phyloP scores from a whole-genome alignment of 768 basidiomycete genomes.

The Ramaria sp. region DNA sequence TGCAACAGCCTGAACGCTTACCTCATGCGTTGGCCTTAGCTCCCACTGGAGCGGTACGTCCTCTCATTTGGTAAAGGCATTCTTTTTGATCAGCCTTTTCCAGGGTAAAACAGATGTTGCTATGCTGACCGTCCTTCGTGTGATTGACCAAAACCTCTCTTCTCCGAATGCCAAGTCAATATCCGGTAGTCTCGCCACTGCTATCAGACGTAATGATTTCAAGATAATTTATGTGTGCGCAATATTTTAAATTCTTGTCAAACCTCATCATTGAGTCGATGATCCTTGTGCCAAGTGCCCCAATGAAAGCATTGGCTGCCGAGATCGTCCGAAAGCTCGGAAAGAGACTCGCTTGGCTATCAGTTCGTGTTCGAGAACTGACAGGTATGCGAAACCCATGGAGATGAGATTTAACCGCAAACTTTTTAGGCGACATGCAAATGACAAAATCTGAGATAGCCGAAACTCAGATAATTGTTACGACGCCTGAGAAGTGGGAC shows the following conservation, averaged over 20 bases:
- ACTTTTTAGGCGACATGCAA: slow-evolving; percentile 76
- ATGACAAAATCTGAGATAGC: slow-evolving; percentile 88
- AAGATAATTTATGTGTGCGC: slow-evolving; percentile 92
- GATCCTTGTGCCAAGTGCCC: slow-evolving; percentile 47
- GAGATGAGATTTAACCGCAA: neutral
- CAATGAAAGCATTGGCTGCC: slow-evolving; percentile 96
- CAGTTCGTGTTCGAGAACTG: slow-evolving; percentile 77
- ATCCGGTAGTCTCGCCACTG: slow-evolving; percentile 27
- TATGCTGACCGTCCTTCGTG: slow-evolving; percentile 85
- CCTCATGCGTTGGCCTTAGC: slow-evolving; percentile 34
- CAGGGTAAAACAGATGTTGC: slow-evolving; percentile 99
- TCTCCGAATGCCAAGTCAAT: slow-evolving; percentile 17
- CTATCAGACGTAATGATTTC: slow-evolving; percentile 64
- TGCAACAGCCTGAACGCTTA: neutral
- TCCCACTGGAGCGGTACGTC: slow-evolving; percentile 90
- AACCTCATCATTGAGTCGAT: neutral
- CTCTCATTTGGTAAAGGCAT: neutral
- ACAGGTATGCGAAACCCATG: slow-evolving; percentile 45
- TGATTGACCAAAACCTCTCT: slow-evolving; percentile 60
- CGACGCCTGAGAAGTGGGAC: slow-evolving; percentile 99
- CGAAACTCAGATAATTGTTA: slow-evolving; percentile 94
- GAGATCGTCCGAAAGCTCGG: slow-evolving; percentile 90
- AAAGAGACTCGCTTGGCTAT: slow-evolving; percentile 84
- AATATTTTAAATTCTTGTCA: neutral
- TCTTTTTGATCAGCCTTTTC: neutral